A percentile compares a stretch with the other conserved stretches of the same genome.
phyloP scores from a whole-genome alignment of 805 yeast species.

The Barnettozyma vustinii region DNA sequence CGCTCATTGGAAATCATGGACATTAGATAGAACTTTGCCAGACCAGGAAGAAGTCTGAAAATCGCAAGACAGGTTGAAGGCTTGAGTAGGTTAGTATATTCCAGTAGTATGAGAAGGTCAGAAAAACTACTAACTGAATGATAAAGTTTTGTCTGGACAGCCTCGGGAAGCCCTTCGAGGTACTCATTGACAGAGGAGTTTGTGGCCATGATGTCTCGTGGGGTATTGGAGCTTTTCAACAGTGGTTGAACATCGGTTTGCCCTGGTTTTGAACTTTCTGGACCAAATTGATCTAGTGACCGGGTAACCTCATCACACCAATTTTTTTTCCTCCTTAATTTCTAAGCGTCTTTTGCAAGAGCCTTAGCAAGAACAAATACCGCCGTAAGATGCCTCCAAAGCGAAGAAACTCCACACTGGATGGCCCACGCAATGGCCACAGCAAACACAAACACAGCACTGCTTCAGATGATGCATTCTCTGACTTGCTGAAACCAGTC shows the following conservation, averaged over 20 bases:
- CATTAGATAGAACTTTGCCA: constrained; percentile 87
- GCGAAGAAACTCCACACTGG: constrained; percentile 20
- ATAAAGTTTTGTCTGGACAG: constrained; percentile 77
- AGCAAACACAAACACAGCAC: constrained; percentile 19
- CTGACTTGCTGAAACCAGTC: constrained; percentile 69
- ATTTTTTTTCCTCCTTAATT: neutral
- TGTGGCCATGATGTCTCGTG: constrained; percentile 16
- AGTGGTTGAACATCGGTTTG: neutral
- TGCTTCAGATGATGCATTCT: constrained; percentile 55
- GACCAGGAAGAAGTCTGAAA: constrained; percentile 80
- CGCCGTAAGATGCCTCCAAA: constrained; percentile 17
- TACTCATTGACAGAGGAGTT: constrained; percentile 71
- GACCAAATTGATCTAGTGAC: neutral
- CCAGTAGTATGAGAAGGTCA: neutral
- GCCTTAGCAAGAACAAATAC: neutral
- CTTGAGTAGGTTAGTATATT: constrained; percentile 4
- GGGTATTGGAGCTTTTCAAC: neutral
- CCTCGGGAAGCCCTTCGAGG: constrained; percentile 82
- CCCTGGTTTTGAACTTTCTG: neutral
- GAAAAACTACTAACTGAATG: constrained; percentile 38
- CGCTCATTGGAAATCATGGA: constrained; percentile 78
- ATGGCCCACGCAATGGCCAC: constrained; percentile 9
- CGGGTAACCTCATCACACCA: constrained; percentile 16
- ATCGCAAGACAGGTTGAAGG: constrained; percentile 95
- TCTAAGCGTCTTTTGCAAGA: constrained; percentile 1